Evolutionary conservation across 805 yeast species (phyloP).

Genomic region (Starmerella sp.): DNA sequence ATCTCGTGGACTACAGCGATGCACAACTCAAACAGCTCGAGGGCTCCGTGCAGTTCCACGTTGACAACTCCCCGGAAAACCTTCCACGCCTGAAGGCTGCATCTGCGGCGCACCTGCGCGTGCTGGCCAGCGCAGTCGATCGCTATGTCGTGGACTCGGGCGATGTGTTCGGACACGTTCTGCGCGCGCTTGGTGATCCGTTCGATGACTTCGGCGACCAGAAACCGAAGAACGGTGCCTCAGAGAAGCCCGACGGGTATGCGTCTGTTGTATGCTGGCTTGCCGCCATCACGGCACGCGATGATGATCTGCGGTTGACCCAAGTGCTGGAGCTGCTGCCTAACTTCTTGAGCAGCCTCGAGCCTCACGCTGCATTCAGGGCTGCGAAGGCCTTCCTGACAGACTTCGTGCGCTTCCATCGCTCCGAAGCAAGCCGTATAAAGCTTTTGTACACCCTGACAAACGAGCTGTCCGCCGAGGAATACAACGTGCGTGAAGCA

Average conservation of each 20-base stretch:
- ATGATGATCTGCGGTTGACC: slow-evolving; percentile 6
- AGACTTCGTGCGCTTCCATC: slow-evolving; percentile 45
- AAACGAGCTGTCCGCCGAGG: slow-evolving; percentile 54
- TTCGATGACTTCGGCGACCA: not conserved
- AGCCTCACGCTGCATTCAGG: slow-evolving; percentile 37
- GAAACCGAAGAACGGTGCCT: not conserved
- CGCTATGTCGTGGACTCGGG: slow-evolving; percentile 38
- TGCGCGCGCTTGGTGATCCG: slow-evolving; percentile 18
- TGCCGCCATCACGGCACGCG: slow-evolving; percentile 9
- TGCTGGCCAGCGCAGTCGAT: slow-evolving; percentile 47
- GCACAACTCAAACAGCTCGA: slow-evolving; percentile 8
- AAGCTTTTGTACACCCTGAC: slow-evolving; percentile 72
- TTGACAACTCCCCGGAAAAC: slow-evolving; percentile 27
- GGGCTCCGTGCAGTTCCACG: slow-evolving; percentile 10
- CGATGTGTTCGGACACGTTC: slow-evolving; percentile 37
- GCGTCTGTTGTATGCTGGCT: slow-evolving; percentile 8
- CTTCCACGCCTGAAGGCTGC: slow-evolving; percentile 37
- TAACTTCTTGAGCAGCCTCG: slow-evolving; percentile 37
- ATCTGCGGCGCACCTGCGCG: slow-evolving; percentile 37
- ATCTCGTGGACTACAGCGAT: slow-evolving; percentile 5
- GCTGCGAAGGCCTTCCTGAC: slow-evolving; percentile 51
- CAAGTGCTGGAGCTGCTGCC: slow-evolving; percentile 28
- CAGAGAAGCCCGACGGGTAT: not conserved
- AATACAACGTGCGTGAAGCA: slow-evolving; percentile 20
- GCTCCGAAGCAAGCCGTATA: slow-evolving; percentile 14